These are phyloP conservation scores for Rhazya stricta DNA, from an alignment of 257 asterid species.

Conservation along the genomic window DNA sequence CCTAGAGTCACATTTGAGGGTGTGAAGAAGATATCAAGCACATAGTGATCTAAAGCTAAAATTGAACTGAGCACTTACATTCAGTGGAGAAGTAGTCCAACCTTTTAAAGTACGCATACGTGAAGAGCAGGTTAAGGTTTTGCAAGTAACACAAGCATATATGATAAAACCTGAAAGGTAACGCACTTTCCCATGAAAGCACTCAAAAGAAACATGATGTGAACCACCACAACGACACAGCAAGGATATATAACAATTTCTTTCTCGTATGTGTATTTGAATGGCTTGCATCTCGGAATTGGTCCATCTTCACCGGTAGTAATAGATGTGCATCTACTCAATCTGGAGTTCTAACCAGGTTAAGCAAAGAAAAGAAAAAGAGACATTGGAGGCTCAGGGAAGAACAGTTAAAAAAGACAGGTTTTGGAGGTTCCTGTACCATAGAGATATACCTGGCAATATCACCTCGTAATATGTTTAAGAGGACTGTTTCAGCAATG, in stretches of 20 bases:
- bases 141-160: conserved; percentile 2
- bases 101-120: conserved; percentile 95
- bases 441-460: conserved; percentile 72
- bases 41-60: conserved; percentile 2
- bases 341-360: conserved; percentile 34
- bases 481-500: conserved; percentile 94
- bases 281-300: conserved; percentile 99
- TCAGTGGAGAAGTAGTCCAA: conserved; percentile 98
- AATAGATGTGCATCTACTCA: conserved; percentile 89
- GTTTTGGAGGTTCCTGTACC: background rate
- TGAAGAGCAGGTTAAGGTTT: conserved; percentile 58
- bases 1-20: background rate
- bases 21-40: background rate
- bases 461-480: conserved; percentile 93
- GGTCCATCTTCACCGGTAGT: conserved; percentile 98
- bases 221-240: conserved; percentile 9
- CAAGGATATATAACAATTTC: conserved; percentile 98
- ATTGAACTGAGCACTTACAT: conserved; percentile 49
- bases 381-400: background rate
- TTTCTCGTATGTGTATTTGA: conserved; percentile 96
- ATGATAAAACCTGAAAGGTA: background rate
- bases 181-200: background rate
- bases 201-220: conserved; percentile 9
- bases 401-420: conserved; percentile 4
- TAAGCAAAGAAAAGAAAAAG: conserved; percentile 17